Conservation (phyloP, 139 green algal species). For the Chlamydomonas eustigma region DNA sequence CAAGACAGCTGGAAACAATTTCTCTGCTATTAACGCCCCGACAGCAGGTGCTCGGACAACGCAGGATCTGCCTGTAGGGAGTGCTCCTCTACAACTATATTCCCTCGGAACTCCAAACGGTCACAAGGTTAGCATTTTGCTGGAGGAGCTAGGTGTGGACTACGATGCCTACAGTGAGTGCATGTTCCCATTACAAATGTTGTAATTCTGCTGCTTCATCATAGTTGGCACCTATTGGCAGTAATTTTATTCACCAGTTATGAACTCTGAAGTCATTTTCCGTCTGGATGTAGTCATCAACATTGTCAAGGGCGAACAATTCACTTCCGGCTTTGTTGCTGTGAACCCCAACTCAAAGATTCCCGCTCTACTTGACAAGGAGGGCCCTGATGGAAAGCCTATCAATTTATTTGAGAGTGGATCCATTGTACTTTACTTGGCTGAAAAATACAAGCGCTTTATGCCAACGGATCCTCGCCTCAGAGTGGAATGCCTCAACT, state of each 20-base stretch:
- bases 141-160: conserved; percentile 45
- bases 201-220: too few species aligned
- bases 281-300: conserved; percentile 20
- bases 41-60: conserved; percentile 17
- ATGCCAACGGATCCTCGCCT: conserved; percentile 30
- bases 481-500: conserved; percentile 33
- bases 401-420: conserved; percentile 45
- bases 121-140: conserved; percentile 31
- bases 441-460: conserved; percentile 43
- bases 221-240: too few species aligned
- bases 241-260: too few species aligned
- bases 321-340: conserved; percentile 34
- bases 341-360: conserved; percentile 58
- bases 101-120: conserved; percentile 47
- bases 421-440: conserved; percentile 44
- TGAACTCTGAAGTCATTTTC: too few species aligned
- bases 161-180: conserved; percentile 40
- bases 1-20: conserved; percentile 5
- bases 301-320: conserved; percentile 45
- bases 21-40: conserved; percentile 18
- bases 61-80: conserved; percentile 8
- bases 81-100: conserved; percentile 33
- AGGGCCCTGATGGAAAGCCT: conserved; percentile 8
- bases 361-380: conserved; percentile 34
- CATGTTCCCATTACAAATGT: too few species aligned